Conservation (phyloP, 163 green algal species). For the Scenedesmus sp. region DNA sequence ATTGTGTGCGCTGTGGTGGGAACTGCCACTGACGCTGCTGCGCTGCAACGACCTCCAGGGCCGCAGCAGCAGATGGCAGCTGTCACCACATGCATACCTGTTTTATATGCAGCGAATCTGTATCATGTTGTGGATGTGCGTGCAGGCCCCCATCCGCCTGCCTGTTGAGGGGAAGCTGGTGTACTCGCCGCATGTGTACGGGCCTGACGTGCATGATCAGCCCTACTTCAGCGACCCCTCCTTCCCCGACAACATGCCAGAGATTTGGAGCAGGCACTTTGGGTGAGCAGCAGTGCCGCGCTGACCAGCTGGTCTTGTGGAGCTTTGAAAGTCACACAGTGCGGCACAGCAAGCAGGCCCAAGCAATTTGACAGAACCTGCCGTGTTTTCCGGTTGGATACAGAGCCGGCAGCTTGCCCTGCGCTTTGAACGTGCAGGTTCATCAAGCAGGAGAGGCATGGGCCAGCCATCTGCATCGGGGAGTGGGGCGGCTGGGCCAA, state of each 20-base stretch:
- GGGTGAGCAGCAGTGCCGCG: slow-evolving; percentile 24
- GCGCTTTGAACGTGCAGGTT: background rate
- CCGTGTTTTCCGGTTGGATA: too few species aligned
- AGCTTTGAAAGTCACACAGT: background rate
- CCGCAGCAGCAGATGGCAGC: background rate
- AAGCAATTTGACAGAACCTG: too few species aligned
- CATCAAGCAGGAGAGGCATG: slow-evolving; percentile 21
- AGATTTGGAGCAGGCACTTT: slow-evolving; percentile 57
- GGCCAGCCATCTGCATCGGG: slow-evolving; percentile 49
- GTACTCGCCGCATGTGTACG: slow-evolving; percentile 62
- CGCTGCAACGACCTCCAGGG: too few species aligned
- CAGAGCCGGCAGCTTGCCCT: background rate
- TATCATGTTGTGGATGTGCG: background rate
- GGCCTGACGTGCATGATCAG: slow-evolving; percentile 56
- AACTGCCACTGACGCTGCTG: too few species aligned
- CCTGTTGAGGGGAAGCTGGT: slow-evolving; percentile 52
- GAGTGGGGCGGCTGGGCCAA: slow-evolving; percentile 59
- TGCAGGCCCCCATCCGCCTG: slow-evolving; percentile 42
- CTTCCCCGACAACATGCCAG: slow-evolving; percentile 59
- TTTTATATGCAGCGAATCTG: background rate
- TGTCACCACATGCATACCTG: background rate
- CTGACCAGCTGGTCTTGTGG: background rate
- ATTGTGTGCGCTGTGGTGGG: too few species aligned
- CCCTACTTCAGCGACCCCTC: slow-evolving; percentile 56
- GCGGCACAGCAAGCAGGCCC: too few species aligned